Evolutionary conservation across 208 protist genomes (phyloP), one percentile per base, ranked within the genome.

Genomic region (Trichomonas tenax): DNA sequence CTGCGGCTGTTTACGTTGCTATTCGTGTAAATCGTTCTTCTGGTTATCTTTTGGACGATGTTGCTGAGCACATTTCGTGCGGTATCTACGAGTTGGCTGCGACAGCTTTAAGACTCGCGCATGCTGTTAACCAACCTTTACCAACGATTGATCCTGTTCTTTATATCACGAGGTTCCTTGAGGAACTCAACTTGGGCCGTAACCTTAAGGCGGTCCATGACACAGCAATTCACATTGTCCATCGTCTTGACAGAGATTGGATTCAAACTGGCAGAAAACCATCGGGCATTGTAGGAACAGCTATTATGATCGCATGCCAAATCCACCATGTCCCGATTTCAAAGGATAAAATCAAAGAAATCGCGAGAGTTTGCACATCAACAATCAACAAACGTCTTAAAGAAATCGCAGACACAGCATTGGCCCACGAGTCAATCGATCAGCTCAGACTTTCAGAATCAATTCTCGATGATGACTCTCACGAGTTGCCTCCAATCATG

Each of bases 201-300:
- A 6, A 23, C 6, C 4, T 45, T 9, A 14, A 6, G 1, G 49
- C n/a, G 23, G 36, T 96, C 3, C 31, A 51, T 34, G 49, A 96
- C 15, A 96, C 89, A 41, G 49, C 89, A 51, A 81, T 96, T 38
- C 44, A 72, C 2, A 11, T 96, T 3, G 36, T 96, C 44, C 8
- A 23, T 17, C 17, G 49, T 15, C 45, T 96, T 8, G 49, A 96
- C 11, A 8, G 49, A 21, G 89, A 96, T 45, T 96, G 89, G 89
- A 96, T 96, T 46, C 48, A 96, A 38, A 96, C 89, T 23, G 89
- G 89, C 0, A 40, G 89, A 41, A 96, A 72, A 40, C 89, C 89
- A 3, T 8, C 89, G 21, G 89, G 89, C 1, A 38, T 96, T 26
- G 17, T 11, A 17, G 89, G 89, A 34, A 45, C 89, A 23, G 45